Percentiles rank a stretch among this genome's conserved stretches.
phyloP scores from a whole-genome alignment of 495 filamentous ascomycete species.

The Aspergillus affinis region DNA sequence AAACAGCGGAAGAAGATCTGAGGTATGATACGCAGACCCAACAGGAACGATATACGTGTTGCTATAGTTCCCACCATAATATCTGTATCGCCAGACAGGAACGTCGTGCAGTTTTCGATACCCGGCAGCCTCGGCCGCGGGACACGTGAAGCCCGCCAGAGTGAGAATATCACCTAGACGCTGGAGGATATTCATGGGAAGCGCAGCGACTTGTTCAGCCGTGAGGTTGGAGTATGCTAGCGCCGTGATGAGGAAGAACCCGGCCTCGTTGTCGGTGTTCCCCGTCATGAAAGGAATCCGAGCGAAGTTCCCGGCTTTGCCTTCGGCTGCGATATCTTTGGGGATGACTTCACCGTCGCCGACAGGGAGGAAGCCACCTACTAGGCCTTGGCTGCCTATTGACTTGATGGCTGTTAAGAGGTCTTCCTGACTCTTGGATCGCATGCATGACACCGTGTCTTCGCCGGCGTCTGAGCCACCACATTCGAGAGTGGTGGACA shows the following conservation, averaged over 20 bases:
- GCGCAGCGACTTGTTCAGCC: conserved; percentile 1
- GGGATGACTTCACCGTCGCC: conserved; percentile 12
- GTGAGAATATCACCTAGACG: conserved; percentile 6
- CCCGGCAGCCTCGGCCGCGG: conserved; percentile 4
- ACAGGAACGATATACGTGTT: conserved; percentile 32
- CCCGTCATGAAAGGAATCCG: conserved; percentile 15
- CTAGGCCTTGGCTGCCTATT: background rate
- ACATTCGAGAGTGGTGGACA: conserved; percentile 37
- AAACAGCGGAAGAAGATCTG: conserved; percentile 43
- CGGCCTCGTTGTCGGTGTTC: conserved; percentile 13
- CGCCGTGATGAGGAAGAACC: conserved; percentile 13
- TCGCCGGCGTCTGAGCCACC: conserved; percentile 25
- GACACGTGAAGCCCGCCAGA: conserved; percentile 13
- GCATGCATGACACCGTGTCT: conserved; percentile 45
- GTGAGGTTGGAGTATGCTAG: conserved; percentile 12
- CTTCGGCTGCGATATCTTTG: background rate
- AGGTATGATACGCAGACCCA: conserved; percentile 44
- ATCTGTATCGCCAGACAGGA: conserved; percentile 48
- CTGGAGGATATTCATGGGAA: conserved; percentile 9
- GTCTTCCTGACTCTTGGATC: conserved; percentile 27
- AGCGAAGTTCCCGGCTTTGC: conserved; percentile 10
- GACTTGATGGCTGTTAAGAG: conserved; percentile 29
- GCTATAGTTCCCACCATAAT: conserved; percentile 41
- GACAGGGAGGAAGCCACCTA: conserved; percentile 9
- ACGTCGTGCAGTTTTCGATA: conserved; percentile 7